Base-by-base conservation (phyloP, 2,329 filamentous ascomycete genomes). In the Dothidotthia symphoricarpi region DNA sequence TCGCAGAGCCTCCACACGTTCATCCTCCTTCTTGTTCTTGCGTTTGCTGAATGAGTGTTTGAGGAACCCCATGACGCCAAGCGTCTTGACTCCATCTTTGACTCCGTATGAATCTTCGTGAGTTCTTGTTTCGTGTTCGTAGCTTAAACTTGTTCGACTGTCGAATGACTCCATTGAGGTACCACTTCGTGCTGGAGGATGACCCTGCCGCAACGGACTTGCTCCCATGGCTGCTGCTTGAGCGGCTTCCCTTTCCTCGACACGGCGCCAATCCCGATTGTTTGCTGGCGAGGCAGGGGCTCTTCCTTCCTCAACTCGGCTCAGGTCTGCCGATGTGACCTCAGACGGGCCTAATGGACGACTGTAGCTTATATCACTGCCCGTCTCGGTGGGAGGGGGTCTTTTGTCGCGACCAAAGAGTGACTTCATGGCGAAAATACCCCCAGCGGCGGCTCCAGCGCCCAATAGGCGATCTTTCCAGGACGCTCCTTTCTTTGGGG, bases 21-120 rank as follows among this genome's bases (percentile, higher is more conserved):
- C 75, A 49, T 82, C 73, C 38, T 83, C 78, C 38, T 63, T 80
- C 62, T 49, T 78, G 69, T 61, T 83, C 74, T 59, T 76, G 69
- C 61, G 73, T 63, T 50, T 78, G 72, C 59, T 63, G 40, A 68
- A 68, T 49, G 69, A 71, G 36, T 73, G 68, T 45, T 68, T 68
- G 15, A 69, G 43, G 34, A 66, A 71, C 6, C 66, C 68, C 6
- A 61, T 46, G 1, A 67, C 53, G 15, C 69, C 69, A 27, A 69
- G 51, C 2, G 61, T 73, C 61, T 51, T 80, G 68, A 63, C 81
- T 74, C 50, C 69, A 30, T 73, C 61, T 26, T 69, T 60, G 2
- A 72, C 40, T 4, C 67, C 69, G 40, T 68, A 67, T 6, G 55
- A 58, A 15, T 59, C 55, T 13, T 49, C 39, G 7, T 49, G 49